Base-by-base conservation (phyloP, 768 basidiomycete genomes). In the Panaeolus papilionaceus region DNA sequence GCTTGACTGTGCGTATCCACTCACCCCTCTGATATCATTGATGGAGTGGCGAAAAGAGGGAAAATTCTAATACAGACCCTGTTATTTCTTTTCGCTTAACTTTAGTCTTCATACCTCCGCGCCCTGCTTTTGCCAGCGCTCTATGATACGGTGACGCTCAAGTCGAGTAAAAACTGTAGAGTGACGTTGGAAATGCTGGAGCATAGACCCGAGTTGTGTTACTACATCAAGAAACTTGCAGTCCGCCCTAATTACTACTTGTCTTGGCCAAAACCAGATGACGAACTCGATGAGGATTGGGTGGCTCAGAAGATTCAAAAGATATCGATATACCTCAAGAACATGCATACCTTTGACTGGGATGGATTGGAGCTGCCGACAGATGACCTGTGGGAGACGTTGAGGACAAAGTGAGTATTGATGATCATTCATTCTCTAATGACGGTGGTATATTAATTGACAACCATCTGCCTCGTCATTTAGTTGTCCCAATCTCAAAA, bases 161-260 rank as follows among this genome's bases (percentile, higher is more conserved):
- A 80, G 63, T 85, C 84, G 6, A 82, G 80, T 66, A 71, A 73
- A 23, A 76, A 80, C 68, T 85, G 84, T 67, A 73, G 70, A 45
- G 64, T 72, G 1, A 79, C 80, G 1, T 75, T 86, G 38, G 65
- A 69, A 3, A 80, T 85, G 78, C 73, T 86, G 44, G 62, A 64
- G 5, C 23, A 62, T 3, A 74, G 75, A 16, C 79, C 78, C 14
- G 78, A 83, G 20, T 74, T 85, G 39, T 83, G 81, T 66, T 65
- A 70, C 2, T 73, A 79, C 73, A 75, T 86, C 63, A 77, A 76
- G 18, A 84, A 82, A 64, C 77, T 86, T 38, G 80, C 81, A 14
- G 76, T 85, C 16, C 79, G 84, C 11, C 85, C 85, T 0, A 85
- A 85, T 68, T 86, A 85, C 72, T 85, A 85, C 72, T 80, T 85